phyloP scores from a whole-genome alignment of 805 yeast genomes.

The Candida tammaniensis region DNA sequence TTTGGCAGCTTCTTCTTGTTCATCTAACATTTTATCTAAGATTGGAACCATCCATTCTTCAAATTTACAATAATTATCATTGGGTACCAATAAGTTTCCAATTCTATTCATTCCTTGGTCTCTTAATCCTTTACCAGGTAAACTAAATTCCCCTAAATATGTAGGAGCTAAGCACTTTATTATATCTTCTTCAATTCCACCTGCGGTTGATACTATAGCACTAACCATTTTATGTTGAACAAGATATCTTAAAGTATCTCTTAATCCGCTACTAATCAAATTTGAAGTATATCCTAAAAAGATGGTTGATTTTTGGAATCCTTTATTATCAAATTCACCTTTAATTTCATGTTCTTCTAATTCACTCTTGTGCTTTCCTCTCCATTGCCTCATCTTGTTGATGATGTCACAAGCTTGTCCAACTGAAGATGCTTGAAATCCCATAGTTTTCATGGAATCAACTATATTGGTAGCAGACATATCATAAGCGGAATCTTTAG shows the following conservation, averaged over 20 bases:
- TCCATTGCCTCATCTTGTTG: conserved; percentile 89
- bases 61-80: conserved; percentile 94
- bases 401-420: conserved; percentile 90
- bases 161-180: conserved; percentile 97
- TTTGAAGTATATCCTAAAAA: conserved; percentile 97
- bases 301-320: conserved; percentile 81
- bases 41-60: conserved; percentile 99
- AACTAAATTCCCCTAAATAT: conserved; percentile 83
- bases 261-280: conserved; percentile 88
- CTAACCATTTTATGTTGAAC: conserved; percentile 94
- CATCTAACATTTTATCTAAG: conserved; percentile 80
- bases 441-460: conserved; percentile 87
- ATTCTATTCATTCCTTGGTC: conserved; percentile 97
- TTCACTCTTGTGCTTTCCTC: conserved; percentile 72
- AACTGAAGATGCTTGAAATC: conserved; percentile 90
- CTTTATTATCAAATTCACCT: conserved; percentile 75
- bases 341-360: conserved; percentile 63
- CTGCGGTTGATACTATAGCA: conserved; percentile 96
- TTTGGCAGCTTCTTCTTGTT: conserved; percentile 69
- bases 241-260: conserved; percentile 84
- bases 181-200: conserved; percentile 97
- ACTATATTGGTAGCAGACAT: conserved; percentile 79
- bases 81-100: conserved; percentile 95
- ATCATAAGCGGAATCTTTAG: conserved; percentile 69
- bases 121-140: conserved; percentile 78